Evolutionary conservation across 2,329 filamentous ascomycete species (phyloP).

Genomic region (Aureobasidium sp.): DNA sequence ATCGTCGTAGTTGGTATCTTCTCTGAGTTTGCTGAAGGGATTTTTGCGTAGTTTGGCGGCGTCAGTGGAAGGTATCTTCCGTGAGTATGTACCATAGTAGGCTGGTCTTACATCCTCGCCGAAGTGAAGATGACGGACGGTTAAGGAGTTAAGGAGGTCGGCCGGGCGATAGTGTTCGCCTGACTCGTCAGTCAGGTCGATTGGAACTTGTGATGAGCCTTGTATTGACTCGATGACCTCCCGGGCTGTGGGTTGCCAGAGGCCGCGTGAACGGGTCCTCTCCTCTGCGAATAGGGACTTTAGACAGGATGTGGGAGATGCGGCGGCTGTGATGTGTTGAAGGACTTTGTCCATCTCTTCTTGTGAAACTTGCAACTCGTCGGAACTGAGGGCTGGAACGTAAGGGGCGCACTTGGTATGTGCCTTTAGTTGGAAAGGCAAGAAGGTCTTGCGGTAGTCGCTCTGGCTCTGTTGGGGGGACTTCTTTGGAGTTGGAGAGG

Average conservation of each 20-base stretch:
- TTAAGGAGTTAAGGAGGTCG: constrained; percentile 44
- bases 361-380: neutral
- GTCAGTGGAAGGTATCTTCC: constrained; percentile 40
- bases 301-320: neutral
- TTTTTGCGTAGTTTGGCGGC: constrained; percentile 42
- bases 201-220: constrained; percentile 30
- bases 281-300: neutral
- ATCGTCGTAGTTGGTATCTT: constrained; percentile 67
- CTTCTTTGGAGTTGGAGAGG: neutral
- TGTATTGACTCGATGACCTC: constrained; percentile 38
- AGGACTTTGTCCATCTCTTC: constrained; percentile 5
- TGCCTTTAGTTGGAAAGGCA: constrained; percentile 70
- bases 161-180: constrained; percentile 25
- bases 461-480: neutral
- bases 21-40: constrained; percentile 48
- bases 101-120: constrained; percentile 54
- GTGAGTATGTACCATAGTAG: constrained; percentile 67
- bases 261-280: constrained; percentile 4
- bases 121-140: constrained; percentile 56
- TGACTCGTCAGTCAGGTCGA: constrained; percentile 35
- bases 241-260: constrained; percentile 18
- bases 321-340: neutral
- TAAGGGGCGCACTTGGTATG: constrained; percentile 61
- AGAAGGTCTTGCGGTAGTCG: constrained; percentile 56
- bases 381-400: constrained; percentile 35